Base-by-base conservation (phyloP, 306 rosid species). In the Medicago arabica region DNA sequence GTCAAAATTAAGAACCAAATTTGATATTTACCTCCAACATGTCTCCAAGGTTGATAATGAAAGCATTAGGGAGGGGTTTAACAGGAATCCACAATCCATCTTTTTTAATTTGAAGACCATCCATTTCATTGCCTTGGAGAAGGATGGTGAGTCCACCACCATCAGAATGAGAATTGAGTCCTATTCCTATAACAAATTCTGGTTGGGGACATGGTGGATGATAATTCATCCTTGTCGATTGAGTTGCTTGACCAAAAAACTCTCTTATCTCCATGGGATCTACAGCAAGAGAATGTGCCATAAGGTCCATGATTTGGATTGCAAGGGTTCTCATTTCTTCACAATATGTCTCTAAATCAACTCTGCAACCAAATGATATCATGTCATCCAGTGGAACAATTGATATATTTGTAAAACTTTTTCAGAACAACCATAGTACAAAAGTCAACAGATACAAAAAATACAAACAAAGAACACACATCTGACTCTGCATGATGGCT, bases 41-140 rank as follows among this genome's bases (percentile, higher is more conserved):
- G 60, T 84, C 88, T 50, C 88, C 88, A 40, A 87, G 11, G 70
- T 87, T 87, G 60, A 84, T 51, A 23, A 78, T 70, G 49, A 86
- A 81, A 72, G 86, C 86, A 76, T 84, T 76, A 8, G 87, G 86
- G 38, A 86, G 78, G 9, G 89, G 87, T 46, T 53, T 83, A 51
- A 86, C 53, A 0, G 84, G 74, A 81, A 86, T 43, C 90, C 88
- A 87, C 2, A 18, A 6, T 50, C 83, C 88, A 46, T 84, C 85
- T 68, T 79, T 81, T 17, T 65, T 54, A 9, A 81, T 72, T 38
- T 86, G 86, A 9, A 86, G 86, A 8, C 88, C 88, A 76, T 87
- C 85, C 0, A 82, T 80, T 18, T 87, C 85, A 73, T 78, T 74
- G 64, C 55, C 46, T 46, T 84, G 85, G 41, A 68, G 78, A 55